phyloP scores from a whole-genome alignment of 2,329 filamentous ascomycete species.

The Venturia pyrina region DNA sequence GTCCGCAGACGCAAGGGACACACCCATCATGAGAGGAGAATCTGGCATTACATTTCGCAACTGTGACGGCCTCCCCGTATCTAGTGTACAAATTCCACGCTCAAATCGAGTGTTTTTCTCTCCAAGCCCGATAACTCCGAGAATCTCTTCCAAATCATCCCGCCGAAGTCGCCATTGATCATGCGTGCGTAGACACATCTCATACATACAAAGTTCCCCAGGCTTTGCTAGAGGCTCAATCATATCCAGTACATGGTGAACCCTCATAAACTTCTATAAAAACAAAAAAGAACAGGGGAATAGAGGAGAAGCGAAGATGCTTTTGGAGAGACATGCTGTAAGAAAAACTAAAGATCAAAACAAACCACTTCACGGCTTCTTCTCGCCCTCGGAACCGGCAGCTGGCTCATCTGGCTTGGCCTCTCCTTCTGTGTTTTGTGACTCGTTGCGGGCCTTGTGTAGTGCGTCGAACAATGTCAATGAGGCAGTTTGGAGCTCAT shows the following conservation, averaged over 20 bases:
- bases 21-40: constrained; percentile 14
- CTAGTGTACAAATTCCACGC: constrained; percentile 8
- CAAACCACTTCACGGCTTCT: constrained; percentile 47
- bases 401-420: constrained; percentile 30
- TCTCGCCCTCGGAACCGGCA: constrained; percentile 53
- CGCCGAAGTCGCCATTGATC: constrained; percentile 7
- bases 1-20: not conserved
- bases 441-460: constrained; percentile 85
- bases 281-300: constrained; percentile 12
- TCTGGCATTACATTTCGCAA: constrained; percentile 14
- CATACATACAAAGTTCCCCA: not conserved
- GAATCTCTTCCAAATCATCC: not conserved
- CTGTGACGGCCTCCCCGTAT: not conserved
- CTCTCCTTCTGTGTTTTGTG: constrained; percentile 30
- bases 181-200: not conserved
- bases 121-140: constrained; percentile 1
- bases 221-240: not conserved
- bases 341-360: constrained; percentile 20
- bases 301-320: constrained; percentile 7
- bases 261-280: constrained; percentile 10
- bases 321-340: constrained; percentile 17
- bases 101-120: constrained; percentile 2
- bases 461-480: constrained; percentile 99
- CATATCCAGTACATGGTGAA: not conserved
- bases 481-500: constrained; percentile 91